Conservation (phyloP, 2,329 filamentous ascomycete species). For the Diaporthe ampelina region DNA sequence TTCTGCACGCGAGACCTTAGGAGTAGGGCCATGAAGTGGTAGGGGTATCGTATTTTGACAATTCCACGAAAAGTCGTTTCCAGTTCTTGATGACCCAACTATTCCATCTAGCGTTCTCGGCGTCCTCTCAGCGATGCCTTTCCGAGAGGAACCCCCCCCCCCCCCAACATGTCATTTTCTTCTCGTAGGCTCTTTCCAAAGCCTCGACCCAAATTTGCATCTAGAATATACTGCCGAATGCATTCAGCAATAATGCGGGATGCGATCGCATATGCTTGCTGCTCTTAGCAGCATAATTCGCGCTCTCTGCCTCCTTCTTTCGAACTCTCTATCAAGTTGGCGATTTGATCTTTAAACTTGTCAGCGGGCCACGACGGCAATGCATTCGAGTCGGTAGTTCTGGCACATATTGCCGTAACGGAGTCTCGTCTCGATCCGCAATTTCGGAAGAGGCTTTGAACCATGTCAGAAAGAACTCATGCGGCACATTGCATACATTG, state of each 20-base stretch:
- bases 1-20: neutral
- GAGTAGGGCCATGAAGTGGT: conserved; percentile 8
- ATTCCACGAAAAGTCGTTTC: conserved; percentile 10
- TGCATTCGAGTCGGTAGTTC: neutral
- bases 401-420: neutral
- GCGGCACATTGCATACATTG: conserved; percentile 16
- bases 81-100: neutral
- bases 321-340: neutral
- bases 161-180: neutral
- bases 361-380: neutral
- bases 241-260: neutral
- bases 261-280: neutral
- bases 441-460: neutral
- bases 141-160: neutral
- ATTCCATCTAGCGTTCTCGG: neutral
- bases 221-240: neutral
- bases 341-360: neutral
- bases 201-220: neutral
- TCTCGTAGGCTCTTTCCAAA: neutral
- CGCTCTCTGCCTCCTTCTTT: neutral
- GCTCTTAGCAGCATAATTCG: neutral
- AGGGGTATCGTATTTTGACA: conserved; percentile 21
- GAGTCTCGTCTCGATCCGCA: neutral
- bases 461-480: neutral
- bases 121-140: neutral